These are phyloP conservation scores for Bruguiera sexangula DNA, from an alignment of 345 rosid species.

Conservation along the genomic window DNA sequence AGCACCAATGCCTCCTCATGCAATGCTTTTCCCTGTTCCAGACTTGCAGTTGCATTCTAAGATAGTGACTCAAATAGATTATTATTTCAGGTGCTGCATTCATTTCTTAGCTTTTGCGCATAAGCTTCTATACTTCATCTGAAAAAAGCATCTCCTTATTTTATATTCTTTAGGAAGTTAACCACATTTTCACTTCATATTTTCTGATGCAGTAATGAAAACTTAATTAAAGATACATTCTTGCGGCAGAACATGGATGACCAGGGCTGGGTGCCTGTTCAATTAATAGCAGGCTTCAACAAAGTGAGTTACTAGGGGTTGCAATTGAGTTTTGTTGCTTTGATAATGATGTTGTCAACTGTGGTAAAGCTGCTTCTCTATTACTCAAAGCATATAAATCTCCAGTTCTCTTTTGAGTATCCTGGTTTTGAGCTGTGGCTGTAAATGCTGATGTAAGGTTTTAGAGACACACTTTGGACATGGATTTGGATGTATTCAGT, in stretches of 20 bases:
- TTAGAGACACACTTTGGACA: too few species aligned
- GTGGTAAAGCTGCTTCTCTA: conserved; percentile 1
- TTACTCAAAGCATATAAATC: neutral
- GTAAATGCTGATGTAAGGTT: too few species aligned
- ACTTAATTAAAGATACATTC: conserved; percentile 68
- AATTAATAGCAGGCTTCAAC: conserved; percentile 70
- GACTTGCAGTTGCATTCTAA: conserved; percentile 52
- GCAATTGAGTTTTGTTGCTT: conserved; percentile 14
- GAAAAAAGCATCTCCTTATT: neutral
- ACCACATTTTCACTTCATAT: conserved; percentile 18
- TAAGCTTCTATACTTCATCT: neutral
- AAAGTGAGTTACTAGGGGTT: conserved; percentile 47
- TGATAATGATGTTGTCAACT: neutral
- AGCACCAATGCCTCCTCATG: conserved; percentile 37
- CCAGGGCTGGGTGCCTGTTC: conserved; percentile 76
- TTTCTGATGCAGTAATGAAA: conserved; percentile 64
- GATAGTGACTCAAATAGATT: conserved; percentile 68
- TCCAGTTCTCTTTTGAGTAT: too few species aligned
- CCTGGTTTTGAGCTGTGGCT: too few species aligned
- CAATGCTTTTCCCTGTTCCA: conserved; percentile 41
- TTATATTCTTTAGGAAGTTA: conserved; percentile 14
- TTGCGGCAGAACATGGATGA: conserved; percentile 86
- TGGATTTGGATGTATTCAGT: too few species aligned
- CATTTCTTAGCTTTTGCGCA: conserved; percentile 1
- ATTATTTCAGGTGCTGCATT: conserved; percentile 66